phyloP scores from a whole-genome alignment of 1,284 basidiomycete genomes.

The Trichosporon sp. region DNA sequence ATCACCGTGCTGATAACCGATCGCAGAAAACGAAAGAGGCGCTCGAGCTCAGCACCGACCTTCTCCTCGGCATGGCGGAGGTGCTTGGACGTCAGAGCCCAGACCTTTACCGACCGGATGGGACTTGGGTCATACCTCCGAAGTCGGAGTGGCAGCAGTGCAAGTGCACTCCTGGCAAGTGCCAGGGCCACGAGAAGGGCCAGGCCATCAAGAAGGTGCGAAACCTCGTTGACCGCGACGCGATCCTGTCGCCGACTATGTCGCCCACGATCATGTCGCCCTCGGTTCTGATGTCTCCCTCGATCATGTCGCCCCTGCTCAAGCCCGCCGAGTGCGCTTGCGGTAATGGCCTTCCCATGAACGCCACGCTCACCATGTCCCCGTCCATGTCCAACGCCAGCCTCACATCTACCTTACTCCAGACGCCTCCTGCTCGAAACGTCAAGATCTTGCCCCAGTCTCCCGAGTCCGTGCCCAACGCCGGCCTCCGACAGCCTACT shows the following conservation, averaged over 20 bases:
- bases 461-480: background rate
- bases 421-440: background rate
- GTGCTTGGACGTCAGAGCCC: background rate
- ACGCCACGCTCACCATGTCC: background rate
- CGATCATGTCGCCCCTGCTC: background rate
- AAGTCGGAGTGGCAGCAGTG: slow-evolving; percentile 5
- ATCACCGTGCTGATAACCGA: background rate
- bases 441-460: background rate
- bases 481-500: background rate
- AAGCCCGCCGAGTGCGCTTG: background rate
- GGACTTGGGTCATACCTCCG: slow-evolving; percentile 7
- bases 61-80: background rate
- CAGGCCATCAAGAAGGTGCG: background rate
- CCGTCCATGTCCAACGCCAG: background rate
- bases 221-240: background rate
- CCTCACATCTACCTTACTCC: background rate
- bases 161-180: slow-evolving; percentile 6
- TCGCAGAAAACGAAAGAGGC: background rate
- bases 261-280: background rate
- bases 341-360: background rate
- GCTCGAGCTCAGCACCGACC: slow-evolving; percentile 1
- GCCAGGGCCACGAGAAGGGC: background rate
- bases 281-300: background rate
- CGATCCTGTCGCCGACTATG: background rate
- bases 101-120: slow-evolving; percentile 1